Evolutionary conservation across 75 land plant species (phyloP).

Genomic region (Selaginella tamariscina): DNA sequence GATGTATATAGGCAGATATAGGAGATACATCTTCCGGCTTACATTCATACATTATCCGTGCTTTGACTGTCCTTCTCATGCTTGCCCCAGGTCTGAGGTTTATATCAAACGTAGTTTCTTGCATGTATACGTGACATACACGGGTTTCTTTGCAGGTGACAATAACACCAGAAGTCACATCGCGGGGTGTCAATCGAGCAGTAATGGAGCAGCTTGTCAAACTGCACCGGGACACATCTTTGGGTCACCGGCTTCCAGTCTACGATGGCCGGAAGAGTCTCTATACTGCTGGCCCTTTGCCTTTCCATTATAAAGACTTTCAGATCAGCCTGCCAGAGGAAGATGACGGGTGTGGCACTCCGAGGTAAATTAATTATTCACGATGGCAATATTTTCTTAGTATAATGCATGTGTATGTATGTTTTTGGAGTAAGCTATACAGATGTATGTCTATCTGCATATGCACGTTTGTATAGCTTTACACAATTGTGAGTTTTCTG

Average conservation of each 20-base stretch:
- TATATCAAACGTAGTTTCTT: not conserved
- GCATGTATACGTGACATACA: too few relatives aligned
- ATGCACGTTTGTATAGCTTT: too few relatives aligned
- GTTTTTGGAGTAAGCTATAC: too few relatives aligned
- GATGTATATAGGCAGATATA: too few relatives aligned
- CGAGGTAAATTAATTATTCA: slow-evolving; percentile 17
- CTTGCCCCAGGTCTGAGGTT: not conserved
- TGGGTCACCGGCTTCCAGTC: slow-evolving; percentile 40
- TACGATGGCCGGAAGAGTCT: slow-evolving; percentile 73
- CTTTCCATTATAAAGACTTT: slow-evolving; percentile 57
- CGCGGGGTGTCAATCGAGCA: slow-evolving; percentile 39
- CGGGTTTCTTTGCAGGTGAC: slow-evolving; percentile 71
- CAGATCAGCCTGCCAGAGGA: slow-evolving; percentile 38
- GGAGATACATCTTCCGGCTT: too few relatives aligned
- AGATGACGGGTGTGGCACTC: slow-evolving; percentile 40
- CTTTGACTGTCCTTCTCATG: too few relatives aligned
- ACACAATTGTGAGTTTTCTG: slow-evolving; percentile 12
- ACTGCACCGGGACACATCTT: slow-evolving; percentile 23
- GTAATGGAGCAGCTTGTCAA: slow-evolving; percentile 46
- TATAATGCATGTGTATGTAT: too few relatives aligned
- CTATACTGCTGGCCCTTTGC: slow-evolving; percentile 71
- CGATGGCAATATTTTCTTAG: too few relatives aligned
- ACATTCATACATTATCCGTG: too few relatives aligned
- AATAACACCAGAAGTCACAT: slow-evolving; percentile 60
- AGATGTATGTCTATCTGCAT: too few relatives aligned